Evolutionary conservation across 2,329 filamentous ascomycete species (phyloP).

Genomic region (Didymella segeticola): DNA sequence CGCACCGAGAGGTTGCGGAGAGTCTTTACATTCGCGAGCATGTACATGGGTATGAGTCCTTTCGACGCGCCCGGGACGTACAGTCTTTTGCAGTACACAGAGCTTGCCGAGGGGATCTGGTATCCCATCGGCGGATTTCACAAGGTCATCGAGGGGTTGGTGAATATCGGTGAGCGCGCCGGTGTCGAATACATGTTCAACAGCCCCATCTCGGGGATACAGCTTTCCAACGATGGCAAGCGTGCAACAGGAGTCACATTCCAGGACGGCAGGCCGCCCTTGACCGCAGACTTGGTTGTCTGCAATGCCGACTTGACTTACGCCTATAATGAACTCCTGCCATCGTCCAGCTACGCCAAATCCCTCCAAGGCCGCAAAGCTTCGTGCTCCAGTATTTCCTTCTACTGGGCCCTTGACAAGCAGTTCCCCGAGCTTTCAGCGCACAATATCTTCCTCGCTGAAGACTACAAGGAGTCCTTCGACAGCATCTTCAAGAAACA

Average conservation of each 20-base stretch:
- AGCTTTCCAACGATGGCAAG: slow-evolving; percentile 60
- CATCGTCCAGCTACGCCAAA: slow-evolving; percentile 53
- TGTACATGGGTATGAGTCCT: slow-evolving; percentile 84
- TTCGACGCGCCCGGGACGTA: slow-evolving; percentile 80
- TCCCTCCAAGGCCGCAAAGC: slow-evolving; percentile 59
- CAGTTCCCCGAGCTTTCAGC: slow-evolving; percentile 68
- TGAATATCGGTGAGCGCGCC: slow-evolving; percentile 65
- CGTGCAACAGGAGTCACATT: slow-evolving; percentile 66
- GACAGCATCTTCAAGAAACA: slow-evolving; percentile 77
- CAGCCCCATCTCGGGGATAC: slow-evolving; percentile 63
- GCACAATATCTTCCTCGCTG: slow-evolving; percentile 80
- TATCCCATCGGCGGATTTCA: slow-evolving; percentile 77
- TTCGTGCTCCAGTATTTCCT: slow-evolving; percentile 76
- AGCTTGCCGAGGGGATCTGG: slow-evolving; percentile 78
- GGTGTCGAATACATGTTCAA: slow-evolving; percentile 69
- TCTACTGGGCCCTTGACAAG: slow-evolving; percentile 74
- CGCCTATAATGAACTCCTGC: slow-evolving; percentile 74
- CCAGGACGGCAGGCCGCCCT: slow-evolving; percentile 59
- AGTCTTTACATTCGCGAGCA: slow-evolving; percentile 79
- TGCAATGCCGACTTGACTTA: slow-evolving; percentile 79
- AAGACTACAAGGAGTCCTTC: slow-evolving; percentile 75
- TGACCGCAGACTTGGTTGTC: slow-evolving; percentile 70
- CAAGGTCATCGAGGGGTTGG: slow-evolving; percentile 65
- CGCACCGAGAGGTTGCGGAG: slow-evolving; percentile 71
- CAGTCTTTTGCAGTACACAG: slow-evolving; percentile 75